Evolutionary conservation across 805 yeast genomes (phyloP), one percentile per base, ranked within the genome.

Genomic region (Hanseniaspora taiwanica): DNA sequence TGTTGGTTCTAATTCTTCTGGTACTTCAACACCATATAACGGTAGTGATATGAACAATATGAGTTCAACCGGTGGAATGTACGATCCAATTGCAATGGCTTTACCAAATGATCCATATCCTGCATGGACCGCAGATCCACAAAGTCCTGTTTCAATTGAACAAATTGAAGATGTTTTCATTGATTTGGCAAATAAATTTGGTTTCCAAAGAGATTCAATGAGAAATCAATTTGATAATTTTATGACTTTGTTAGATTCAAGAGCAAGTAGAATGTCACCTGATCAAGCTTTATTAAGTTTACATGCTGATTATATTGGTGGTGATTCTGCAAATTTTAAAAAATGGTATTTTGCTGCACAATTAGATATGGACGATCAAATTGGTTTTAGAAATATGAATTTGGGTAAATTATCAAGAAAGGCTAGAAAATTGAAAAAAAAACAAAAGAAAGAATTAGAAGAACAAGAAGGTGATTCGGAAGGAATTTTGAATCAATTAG

Each of bases 111-210:
- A 91, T 61, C 99, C 98, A 25, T 91, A 89, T 61, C 98, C 99
- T 35, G 97, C 98, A 39, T 91, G 98, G 98, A 83, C 96, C 20
- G 94, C 94, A 36, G 97, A 91, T 62, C 87, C 81, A 42, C 89
- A 81, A 60, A 85, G 89, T 20, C 93, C 93, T 10, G 79, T 81
- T 43, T 69, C 84, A 37, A 72, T 82, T 41, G 91, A 82, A 61
- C 89, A 82, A 59, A 79, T 82, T 56, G 93, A 82, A 65, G 93
- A 82, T 65, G 75, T 81, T 29, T 82, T 82, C 57, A 82, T 82
- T 54, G 91, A 82, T 60, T 67, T 82, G 59, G 68, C 89, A 34
- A 81, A 81, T 63, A 78, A 76, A 61, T 81, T 82, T 55, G 94
- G 94, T 56, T 82, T 82, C 71, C 94, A 82, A 65, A 77, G 94